Conservation (phyloP, 352 stramenopile species). For the Globisporangium echinulatum region DNA sequence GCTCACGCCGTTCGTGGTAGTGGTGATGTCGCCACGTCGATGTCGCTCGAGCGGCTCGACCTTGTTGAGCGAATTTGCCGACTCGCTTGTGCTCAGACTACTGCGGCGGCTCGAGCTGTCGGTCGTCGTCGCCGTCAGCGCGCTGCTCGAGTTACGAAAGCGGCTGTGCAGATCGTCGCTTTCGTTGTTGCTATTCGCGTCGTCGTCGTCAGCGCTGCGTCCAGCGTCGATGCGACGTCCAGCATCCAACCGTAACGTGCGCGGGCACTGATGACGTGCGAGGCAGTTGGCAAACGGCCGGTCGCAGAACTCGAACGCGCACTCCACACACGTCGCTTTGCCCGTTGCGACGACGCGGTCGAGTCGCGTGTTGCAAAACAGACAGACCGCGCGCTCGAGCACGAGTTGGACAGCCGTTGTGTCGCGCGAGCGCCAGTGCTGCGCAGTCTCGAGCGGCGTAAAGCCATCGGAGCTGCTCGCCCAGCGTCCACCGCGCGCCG, state of each 20-base stretch:
- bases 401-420: constrained; percentile 58
- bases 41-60: neutral
- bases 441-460: constrained; percentile 48
- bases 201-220: constrained; percentile 5
- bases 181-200: constrained; percentile 6
- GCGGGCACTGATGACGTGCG: constrained; percentile 55
- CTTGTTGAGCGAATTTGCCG: neutral
- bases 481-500: constrained; percentile 25
- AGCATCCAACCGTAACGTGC: neutral
- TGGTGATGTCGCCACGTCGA: constrained; percentile 14
- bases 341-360: constrained; percentile 52
- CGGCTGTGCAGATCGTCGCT: constrained; percentile 6
- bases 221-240: no score
- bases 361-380: constrained; percentile 76
- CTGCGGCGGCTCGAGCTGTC: constrained; percentile 8
- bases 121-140: constrained; percentile 7
- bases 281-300: constrained; percentile 42
- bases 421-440: constrained; percentile 62
- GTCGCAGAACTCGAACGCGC: constrained; percentile 52
- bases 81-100: constrained; percentile 10
- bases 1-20: constrained; percentile 1
- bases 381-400: constrained; percentile 62
- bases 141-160: constrained; percentile 10
- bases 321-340: constrained; percentile 43
- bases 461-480: constrained; percentile 24